Percentiles rank a stretch among this genome's conserved stretches.
phyloP scores from a whole-genome alignment of 345 rosid species.

The Syzygium aqueum region DNA sequence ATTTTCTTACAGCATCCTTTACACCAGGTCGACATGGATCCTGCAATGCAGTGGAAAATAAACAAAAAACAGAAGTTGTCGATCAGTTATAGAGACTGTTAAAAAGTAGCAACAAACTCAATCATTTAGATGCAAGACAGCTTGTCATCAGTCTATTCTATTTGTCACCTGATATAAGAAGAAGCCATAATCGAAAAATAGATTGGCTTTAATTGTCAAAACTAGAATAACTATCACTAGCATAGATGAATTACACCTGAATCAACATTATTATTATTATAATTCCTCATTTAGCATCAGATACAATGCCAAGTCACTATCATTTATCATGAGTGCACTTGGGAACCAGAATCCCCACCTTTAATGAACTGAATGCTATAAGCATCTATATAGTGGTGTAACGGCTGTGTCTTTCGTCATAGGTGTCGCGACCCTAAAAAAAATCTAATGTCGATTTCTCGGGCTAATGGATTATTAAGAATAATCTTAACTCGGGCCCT shows the following conservation, averaged over 20 bases:
- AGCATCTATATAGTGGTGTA: neutral
- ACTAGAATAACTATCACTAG: neutral
- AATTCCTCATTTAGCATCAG: neutral
- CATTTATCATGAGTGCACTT: neutral
- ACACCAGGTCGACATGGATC: constrained; percentile 42
- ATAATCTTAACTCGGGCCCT: no score
- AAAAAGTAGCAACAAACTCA: neutral
- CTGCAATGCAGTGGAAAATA: neutral
- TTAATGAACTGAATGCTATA: neutral
- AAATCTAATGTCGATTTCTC: no score
- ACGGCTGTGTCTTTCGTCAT: neutral
- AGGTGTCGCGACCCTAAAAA: no score
- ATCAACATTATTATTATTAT: neutral
- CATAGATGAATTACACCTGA: neutral
- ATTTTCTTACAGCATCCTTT: constrained; percentile 17
- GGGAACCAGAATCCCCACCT: neutral
- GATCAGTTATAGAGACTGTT: neutral
- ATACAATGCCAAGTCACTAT: neutral
- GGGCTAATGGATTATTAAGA: no score
- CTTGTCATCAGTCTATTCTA: neutral
- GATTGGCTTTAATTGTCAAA: neutral
- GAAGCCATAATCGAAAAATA: neutral
- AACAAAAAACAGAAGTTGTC: neutral
- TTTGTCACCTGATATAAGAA: neutral
- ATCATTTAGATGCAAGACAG: neutral